Evolutionary conservation across 768 basidiomycete genomes (phyloP).

Genomic region (Heimioporus sp.): DNA sequence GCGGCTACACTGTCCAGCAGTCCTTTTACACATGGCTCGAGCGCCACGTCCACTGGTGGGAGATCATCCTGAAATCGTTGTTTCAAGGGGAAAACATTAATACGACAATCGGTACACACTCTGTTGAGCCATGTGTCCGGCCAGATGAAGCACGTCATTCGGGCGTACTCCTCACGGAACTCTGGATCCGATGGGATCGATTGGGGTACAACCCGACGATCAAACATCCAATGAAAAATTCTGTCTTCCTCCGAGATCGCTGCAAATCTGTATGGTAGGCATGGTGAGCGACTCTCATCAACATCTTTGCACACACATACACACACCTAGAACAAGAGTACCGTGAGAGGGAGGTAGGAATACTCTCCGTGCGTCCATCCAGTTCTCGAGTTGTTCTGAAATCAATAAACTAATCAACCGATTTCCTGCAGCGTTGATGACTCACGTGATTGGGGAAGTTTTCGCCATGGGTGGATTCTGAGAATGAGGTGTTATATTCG

Average conservation of each 20-base stretch:
- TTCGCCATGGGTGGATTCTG: neutral
- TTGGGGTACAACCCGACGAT: conserved; percentile 7
- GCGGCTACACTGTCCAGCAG: neutral
- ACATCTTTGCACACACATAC: too few relatives aligned
- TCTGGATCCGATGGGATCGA: neutral
- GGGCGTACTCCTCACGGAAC: neutral
- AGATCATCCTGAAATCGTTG: neutral
- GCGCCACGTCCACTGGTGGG: conserved; percentile 8
- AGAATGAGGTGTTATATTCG: neutral
- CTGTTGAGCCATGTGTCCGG: conserved; percentile 4
- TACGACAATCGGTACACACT: neutral
- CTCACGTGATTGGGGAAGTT: neutral
- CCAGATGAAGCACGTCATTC: conserved; percentile 9
- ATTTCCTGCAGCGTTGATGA: too few relatives aligned
- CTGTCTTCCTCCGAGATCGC: neutral
- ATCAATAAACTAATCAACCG: neutral
- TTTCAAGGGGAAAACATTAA: neutral
- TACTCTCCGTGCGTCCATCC: neutral
- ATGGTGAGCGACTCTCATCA: neutral
- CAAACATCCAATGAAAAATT: conserved; percentile 11
- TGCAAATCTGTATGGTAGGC: neutral
- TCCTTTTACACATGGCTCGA: conserved; percentile 5
- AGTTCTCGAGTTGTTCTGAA: conserved; percentile 1
- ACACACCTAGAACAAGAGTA: conserved; percentile 2
- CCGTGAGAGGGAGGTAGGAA: neutral